These are phyloP conservation scores for Macrocybe gigantea DNA, from an alignment of 768 basidiomycete species.

Conservation along the genomic window DNA sequence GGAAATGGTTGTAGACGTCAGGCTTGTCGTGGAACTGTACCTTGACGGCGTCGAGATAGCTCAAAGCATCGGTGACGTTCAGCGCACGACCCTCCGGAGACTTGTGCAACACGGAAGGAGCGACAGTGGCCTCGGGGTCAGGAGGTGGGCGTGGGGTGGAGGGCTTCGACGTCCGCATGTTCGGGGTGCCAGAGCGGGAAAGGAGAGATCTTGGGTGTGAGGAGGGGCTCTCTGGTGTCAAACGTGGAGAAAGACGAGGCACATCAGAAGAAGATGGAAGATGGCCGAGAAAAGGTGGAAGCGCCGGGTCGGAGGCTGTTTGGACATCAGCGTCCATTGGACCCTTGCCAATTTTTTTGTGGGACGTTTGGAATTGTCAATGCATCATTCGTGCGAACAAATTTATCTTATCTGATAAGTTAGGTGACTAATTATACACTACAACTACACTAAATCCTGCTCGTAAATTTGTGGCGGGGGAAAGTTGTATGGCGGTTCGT, in stretches of 20 bases:
- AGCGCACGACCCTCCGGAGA: slow-evolving; percentile 54
- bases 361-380: neutral
- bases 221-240: neutral
- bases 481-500: slow-evolving; percentile 60
- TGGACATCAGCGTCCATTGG: slow-evolving; percentile 18
- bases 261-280: neutral
- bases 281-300: slow-evolving; percentile 3
- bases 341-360: slow-evolving; percentile 5
- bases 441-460: no score
- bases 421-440: neutral
- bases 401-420: slow-evolving; percentile 15
- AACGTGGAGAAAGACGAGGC: neutral
- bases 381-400: slow-evolving; percentile 10
- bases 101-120: slow-evolving; percentile 18
- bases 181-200: neutral
- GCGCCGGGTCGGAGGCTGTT: slow-evolving; percentile 1
- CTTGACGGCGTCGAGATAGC: slow-evolving; percentile 93
- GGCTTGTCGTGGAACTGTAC: slow-evolving; percentile 84
- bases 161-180: slow-evolving; percentile 10
- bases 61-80: slow-evolving; percentile 90
- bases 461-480: slow-evolving; percentile 32
- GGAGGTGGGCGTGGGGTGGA: slow-evolving; percentile 34
- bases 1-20: slow-evolving; percentile 89
- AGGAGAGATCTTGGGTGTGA: neutral
- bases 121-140: slow-evolving; percentile 14